Conservation (phyloP, 1,284 basidiomycete genomes). For the Austropuccinia psidii region DNA sequence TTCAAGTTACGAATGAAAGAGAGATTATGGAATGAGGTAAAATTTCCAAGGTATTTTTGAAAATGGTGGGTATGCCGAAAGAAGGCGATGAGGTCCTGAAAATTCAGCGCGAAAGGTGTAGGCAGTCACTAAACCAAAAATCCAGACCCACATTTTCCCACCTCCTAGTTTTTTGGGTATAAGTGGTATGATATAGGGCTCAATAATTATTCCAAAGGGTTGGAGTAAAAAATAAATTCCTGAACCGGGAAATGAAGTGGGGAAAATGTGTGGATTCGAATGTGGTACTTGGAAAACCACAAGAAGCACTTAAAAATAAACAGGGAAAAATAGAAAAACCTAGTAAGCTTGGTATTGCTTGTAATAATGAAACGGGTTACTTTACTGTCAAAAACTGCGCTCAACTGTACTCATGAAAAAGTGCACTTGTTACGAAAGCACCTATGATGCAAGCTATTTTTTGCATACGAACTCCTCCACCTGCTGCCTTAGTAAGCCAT, state of each 20-base stretch:
- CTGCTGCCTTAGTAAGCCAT: background rate
- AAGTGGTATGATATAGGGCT: background rate
- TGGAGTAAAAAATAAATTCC: background rate
- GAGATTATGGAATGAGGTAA: no score
- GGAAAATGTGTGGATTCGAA: background rate
- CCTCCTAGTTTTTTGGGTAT: background rate
- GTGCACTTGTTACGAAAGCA: background rate
- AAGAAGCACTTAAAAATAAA: background rate
- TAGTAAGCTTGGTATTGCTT: background rate
- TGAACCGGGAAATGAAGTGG: background rate
- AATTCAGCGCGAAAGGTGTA: background rate
- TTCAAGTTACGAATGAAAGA: no score
- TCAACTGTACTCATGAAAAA: background rate
- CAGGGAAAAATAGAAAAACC: background rate
- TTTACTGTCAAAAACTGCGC: background rate
- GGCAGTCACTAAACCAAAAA: background rate
- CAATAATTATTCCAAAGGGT: background rate
- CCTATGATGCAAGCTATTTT: background rate
- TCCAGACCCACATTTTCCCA: background rate
- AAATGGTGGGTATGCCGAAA: background rate
- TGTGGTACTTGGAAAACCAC: background rate
- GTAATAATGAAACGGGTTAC: background rate
- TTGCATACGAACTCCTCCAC: background rate
- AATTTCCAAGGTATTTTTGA: no score
- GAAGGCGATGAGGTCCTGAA: background rate